Conservation (phyloP, 257 asterid species). For the Apocynum venetum region DNA sequence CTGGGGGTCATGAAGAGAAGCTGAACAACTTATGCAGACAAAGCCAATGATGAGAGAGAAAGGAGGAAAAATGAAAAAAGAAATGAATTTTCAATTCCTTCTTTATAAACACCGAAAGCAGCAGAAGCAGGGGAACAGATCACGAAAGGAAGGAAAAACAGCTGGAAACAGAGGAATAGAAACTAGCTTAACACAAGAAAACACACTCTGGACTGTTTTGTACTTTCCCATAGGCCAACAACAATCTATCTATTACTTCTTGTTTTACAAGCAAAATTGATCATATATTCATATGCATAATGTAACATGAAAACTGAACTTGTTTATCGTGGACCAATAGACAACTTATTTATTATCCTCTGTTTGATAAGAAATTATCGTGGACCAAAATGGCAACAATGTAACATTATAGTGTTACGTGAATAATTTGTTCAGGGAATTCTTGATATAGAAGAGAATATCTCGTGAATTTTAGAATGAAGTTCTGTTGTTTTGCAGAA, state of each 20-base stretch:
- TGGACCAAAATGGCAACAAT: not conserved
- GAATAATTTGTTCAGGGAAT: not conserved
- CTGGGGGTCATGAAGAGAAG: conserved; percentile 2
- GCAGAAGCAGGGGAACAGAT: conserved; percentile 3
- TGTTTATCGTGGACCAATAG: too few species aligned
- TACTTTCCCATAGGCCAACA: not conserved
- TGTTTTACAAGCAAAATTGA: conserved; percentile 19
- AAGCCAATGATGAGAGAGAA: conserved; percentile 23
- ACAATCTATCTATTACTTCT: not conserved
- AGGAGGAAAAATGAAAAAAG: not conserved
- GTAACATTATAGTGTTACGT: too few species aligned
- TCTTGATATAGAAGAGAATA: conserved; percentile 2
- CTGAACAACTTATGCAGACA: conserved; percentile 18
- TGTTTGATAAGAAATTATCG: not conserved
- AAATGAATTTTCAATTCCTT: conserved; percentile 11
- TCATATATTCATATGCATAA: not conserved
- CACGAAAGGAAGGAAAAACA: conserved; percentile 6
- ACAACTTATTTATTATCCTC: not conserved
- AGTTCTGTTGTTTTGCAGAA: conserved; percentile 10
- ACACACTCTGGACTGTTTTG: conserved; percentile 4
- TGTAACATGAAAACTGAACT: not conserved
- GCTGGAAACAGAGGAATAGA: conserved; percentile 16
- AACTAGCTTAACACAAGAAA: not conserved
- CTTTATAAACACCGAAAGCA: conserved; percentile 22
- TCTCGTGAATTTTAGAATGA: conserved; percentile 3